Evolutionary conservation across 805 yeast genomes (phyloP), one percentile per base, ranked within the genome.

Genomic region (Pichia ethanolica): DNA sequence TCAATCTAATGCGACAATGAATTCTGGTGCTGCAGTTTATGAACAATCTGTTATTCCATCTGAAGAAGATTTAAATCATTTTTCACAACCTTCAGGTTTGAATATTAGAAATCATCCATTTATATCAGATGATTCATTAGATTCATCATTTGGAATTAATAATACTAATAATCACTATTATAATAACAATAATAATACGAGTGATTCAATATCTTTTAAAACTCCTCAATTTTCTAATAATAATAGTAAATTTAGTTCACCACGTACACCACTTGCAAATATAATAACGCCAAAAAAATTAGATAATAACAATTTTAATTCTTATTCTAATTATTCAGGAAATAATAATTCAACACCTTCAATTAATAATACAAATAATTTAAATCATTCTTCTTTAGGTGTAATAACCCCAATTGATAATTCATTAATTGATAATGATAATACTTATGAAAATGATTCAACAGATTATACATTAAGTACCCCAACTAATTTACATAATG

Each of bases 21-120:
- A 46, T 38, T 46, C 52, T 14, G 35, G 41, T 42, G 49, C 52
- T 20, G 52, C 52, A 3, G 41, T 49, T 42, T 49, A 49, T 38
- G 52, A 42, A 25, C 52, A 49, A 42, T 42, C 49, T 12, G 47
- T 46, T 35, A 36, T 9, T 12, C 46, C 52, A 2, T 45, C 52
- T 12, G 20, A 39, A 7, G 46, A 45, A 5, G 35, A 49, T 26
- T 12, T 42, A 11, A 12, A 25, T 13, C 20, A 44, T 41, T 13
- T 25, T 28, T 11, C 37, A 33, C 32, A 30, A 9, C 45, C 45
- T 42, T 32, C 46, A 25, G n/a, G 10, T n/a, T 26, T 47, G 28
- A 47, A 47, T 32, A 38, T 34, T 10, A 35, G 26, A 28, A 39
- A 42, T 14, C 39, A 36, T 9, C 12, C 40, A 4, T 35, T 13